Percentiles rank a stretch among this genome's conserved stretches.
Conservation (phyloP, 768 basidiomycete genomes). For the Hypholoma fasciculare region DNA sequence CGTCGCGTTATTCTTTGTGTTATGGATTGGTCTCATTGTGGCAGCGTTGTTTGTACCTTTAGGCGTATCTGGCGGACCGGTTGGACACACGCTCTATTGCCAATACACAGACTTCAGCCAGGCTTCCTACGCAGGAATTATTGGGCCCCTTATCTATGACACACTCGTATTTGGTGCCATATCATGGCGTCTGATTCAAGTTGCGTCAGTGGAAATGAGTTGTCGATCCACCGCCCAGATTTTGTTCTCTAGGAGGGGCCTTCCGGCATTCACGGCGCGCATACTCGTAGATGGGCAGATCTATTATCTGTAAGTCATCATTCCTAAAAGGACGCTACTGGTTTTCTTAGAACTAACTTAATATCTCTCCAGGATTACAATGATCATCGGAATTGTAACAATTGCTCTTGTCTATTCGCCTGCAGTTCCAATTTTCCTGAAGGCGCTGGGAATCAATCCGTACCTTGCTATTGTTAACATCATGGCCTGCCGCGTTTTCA, state of each 20-base stretch:
- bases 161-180: constrained; percentile 31
- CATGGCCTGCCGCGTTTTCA: neutral
- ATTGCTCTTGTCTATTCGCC: neutral
- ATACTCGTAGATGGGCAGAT: constrained; percentile 25
- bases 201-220: neutral
- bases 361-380: neutral
- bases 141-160: constrained; percentile 23
- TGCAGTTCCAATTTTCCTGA: neutral
- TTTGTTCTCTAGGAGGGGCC: constrained; percentile 16
- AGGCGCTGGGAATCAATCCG: neutral
- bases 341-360: neutral
- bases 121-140: neutral
- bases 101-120: neutral
- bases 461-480: neutral
- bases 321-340: too few species aligned
- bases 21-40: neutral
- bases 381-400: neutral
- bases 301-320: constrained; percentile 20
- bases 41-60: neutral
- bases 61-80: neutral
- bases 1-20: neutral
- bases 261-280: constrained; percentile 21
- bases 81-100: neutral
- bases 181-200: constrained; percentile 22
- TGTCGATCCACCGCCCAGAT: constrained; percentile 1